Evolutionary conservation across 345 rosid species (phyloP).

Genomic region (Arabidopsis suecica): DNA sequence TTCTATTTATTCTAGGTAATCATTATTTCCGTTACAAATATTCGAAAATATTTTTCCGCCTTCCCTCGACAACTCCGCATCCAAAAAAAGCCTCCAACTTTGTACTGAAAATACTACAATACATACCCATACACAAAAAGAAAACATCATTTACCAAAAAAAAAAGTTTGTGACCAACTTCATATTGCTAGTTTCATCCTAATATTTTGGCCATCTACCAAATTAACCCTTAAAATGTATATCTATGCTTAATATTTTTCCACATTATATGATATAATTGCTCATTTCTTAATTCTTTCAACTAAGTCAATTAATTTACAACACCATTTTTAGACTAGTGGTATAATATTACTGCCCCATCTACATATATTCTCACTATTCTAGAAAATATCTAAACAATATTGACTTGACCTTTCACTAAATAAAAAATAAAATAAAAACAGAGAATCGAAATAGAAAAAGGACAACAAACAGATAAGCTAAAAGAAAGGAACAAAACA

Average conservation of each 20-base stretch:
- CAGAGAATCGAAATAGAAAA: conserved; percentile 22
- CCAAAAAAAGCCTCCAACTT: background rate
- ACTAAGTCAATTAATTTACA: background rate
- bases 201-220: background rate
- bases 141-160: background rate
- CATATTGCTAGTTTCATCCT: background rate
- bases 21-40: too few relatives aligned
- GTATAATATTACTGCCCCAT: background rate
- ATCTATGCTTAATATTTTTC: background rate
- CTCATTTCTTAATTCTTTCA: background rate
- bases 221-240: background rate
- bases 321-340: background rate
- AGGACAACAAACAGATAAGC: conserved; percentile 45
- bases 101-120: background rate
- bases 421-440: background rate
- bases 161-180: background rate
- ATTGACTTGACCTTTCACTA: conserved; percentile 26
- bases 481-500: conserved; percentile 24
- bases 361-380: conserved; percentile 8
- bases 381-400: conserved; percentile 17
- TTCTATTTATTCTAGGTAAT: too few relatives aligned
- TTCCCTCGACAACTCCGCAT: background rate
- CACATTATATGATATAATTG: background rate
- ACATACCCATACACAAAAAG: background rate
- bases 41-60: too few relatives aligned